Base-by-base conservation (phyloP, 495 filamentous ascomycete species). In the Filosporella fistucella region DNA sequence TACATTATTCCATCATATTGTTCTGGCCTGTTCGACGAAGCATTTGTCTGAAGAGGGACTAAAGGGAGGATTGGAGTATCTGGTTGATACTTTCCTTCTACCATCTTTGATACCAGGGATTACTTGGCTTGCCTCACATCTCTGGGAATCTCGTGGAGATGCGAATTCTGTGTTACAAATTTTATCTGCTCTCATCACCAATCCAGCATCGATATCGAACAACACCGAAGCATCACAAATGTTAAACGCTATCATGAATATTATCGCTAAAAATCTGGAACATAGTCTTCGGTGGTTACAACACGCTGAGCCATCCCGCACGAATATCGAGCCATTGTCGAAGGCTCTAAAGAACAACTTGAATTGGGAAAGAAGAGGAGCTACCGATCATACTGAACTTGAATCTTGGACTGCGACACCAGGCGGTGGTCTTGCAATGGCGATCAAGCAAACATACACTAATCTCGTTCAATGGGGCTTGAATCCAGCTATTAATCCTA, bases 81-180 rank as follows among this genome's bases (percentile, higher is more conserved):
- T 98, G 2, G 83, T 95, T 23, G 89, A 95, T 48, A 84, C 89
- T 0, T 94, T 96, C 47, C 71, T 98, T 2, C 72, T 98, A 13
- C 90, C 93, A 1, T 91, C 90, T 10, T 74, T 97, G 8, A 80
- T 96, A 9, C 76, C 84, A 2, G 90, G 86, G 2, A 70, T 97
- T 24, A 76, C 75, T 2, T 95, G 86, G 80, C 78, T 98, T 30
- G 77, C 84, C 0, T 82, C 85, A 36, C 81, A 87, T 54, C 79
- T 95, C n/a, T 91, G 88, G 84, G 82, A 82, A 61, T 64, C 63
- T 24, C 63, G 72, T 25, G 66, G 60, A 26, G 64, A 72, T 30
- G 63, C 71, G 20, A 81, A 83, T 47, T 76, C 83, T 11, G 70
- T 88, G 5, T 75, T 96, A 26, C 84, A 82, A 52, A 81, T 94